Conservation (phyloP, 192 early-diverging fungal genomes). For the Chytriomyces confervae region DNA sequence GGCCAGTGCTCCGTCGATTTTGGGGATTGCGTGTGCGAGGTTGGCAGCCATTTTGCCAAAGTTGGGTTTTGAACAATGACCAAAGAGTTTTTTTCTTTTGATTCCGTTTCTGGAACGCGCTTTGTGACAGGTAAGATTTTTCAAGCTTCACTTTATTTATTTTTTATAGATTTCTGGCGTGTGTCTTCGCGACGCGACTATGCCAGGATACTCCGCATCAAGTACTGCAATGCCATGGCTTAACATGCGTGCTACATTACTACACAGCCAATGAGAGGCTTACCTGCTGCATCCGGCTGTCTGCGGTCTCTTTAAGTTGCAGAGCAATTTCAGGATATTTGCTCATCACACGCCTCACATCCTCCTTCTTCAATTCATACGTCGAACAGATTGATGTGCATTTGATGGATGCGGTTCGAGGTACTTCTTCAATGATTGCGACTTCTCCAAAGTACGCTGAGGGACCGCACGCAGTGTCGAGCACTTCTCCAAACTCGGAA, state of each 20-base stretch:
- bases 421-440: slow-evolving; percentile 57
- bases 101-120: no score
- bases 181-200: not conserved
- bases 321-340: slow-evolving; percentile 43
- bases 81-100: no score
- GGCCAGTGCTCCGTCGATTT: not conserved
- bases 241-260: not conserved
- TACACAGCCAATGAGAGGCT: not conserved
- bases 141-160: not conserved
- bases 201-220: slow-evolving; percentile 11
- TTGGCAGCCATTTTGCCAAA: not conserved
- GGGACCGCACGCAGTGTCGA: slow-evolving; percentile 45
- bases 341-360: slow-evolving; percentile 39
- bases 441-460: slow-evolving; percentile 63
- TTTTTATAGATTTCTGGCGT: not conserved
- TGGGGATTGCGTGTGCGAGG: not conserved
- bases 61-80: not conserved
- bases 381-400: slow-evolving; percentile 44
- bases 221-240: not conserved
- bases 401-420: slow-evolving; percentile 49
- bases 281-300: slow-evolving; percentile 45
- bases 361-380: slow-evolving; percentile 41
- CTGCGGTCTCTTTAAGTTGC: slow-evolving; percentile 47
- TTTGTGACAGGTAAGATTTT: not conserved
- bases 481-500: slow-evolving; percentile 52